Evolutionary conservation across 495 filamentous ascomycete genomes (phyloP).

Genomic region (Annulohypoxylon bovei): DNA sequence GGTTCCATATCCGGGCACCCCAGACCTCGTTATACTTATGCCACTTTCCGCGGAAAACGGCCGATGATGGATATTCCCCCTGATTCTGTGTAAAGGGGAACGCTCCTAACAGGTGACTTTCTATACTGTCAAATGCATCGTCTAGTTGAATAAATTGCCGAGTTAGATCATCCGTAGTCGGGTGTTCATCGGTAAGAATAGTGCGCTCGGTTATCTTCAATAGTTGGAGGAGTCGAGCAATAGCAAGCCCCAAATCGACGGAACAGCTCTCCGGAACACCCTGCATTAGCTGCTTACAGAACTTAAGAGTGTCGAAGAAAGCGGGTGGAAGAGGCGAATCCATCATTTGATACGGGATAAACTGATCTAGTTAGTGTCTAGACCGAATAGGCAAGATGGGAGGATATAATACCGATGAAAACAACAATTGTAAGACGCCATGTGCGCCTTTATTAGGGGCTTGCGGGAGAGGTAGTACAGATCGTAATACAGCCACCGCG

Average conservation of each 20-base stretch:
- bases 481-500: constrained; percentile 53
- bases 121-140: constrained; percentile 47
- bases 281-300: constrained; percentile 42
- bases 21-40: constrained; percentile 68
- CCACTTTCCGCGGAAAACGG: constrained; percentile 66
- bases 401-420: constrained; percentile 50
- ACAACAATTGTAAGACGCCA: constrained; percentile 54
- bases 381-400: not conserved
- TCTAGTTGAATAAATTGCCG: constrained; percentile 48
- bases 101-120: constrained; percentile 41
- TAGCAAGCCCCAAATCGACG: constrained; percentile 46
- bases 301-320: constrained; percentile 51
- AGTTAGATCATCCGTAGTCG: constrained; percentile 44
- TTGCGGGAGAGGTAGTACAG: constrained; percentile 43
- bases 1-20: constrained; percentile 68
- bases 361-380: constrained; percentile 37
- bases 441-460: constrained; percentile 45
- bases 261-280: constrained; percentile 39
- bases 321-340: constrained; percentile 47
- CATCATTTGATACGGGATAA: constrained; percentile 48
- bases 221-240: constrained; percentile 50
- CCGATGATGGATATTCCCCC: constrained; percentile 48
- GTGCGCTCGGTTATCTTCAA: constrained; percentile 42
- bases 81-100: constrained; percentile 45
- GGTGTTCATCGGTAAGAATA: constrained; percentile 46